phyloP scores from a whole-genome alignment of 2,329 filamentous ascomycete species.

The Botrytis fabae region DNA sequence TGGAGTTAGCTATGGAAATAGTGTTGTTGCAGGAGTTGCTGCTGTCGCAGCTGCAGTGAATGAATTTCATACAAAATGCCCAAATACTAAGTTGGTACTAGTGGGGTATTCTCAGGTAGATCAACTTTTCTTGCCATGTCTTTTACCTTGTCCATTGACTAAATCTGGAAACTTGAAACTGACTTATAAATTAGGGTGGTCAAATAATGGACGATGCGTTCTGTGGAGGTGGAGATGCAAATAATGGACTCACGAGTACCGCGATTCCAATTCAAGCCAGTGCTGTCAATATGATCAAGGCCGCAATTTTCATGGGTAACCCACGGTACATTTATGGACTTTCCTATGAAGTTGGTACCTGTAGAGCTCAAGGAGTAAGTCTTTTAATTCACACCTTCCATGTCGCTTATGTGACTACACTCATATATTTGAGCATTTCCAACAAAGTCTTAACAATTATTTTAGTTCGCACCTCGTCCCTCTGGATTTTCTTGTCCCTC shows the following conservation, averaged over 20 bases:
- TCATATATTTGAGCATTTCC: no score
- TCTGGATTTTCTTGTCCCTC: constrained; percentile 55
- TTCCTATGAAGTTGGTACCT: constrained; percentile 62
- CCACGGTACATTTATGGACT: constrained; percentile 57
- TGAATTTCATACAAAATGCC: constrained; percentile 56
- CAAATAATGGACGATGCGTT: constrained; percentile 64
- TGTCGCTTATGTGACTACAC: neutral
- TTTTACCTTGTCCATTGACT: neutral
- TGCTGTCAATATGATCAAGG: constrained; percentile 58
- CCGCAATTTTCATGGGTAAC: constrained; percentile 65
- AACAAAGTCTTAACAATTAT: constrained; percentile 15
- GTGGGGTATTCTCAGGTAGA: constrained; percentile 63
- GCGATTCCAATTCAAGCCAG: constrained; percentile 47
- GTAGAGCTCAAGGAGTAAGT: constrained; percentile 58
- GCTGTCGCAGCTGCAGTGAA: constrained; percentile 63
- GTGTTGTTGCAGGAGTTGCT: constrained; percentile 56
- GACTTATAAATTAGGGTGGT: constrained; percentile 49
- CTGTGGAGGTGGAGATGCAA: constrained; percentile 56
- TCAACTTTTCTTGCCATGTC: neutral
- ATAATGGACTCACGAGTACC: constrained; percentile 49
- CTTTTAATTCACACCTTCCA: neutral
- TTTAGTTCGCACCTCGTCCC: constrained; percentile 56
- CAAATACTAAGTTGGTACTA: constrained; percentile 57
- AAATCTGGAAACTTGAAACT: constrained; percentile 17
- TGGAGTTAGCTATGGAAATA: constrained; percentile 59